Percentiles rank a stretch among this genome's conserved stretches.
phyloP scores from a whole-genome alignment of 129 eudicot genomes.

The Saposhnikovia divaricata region DNA sequence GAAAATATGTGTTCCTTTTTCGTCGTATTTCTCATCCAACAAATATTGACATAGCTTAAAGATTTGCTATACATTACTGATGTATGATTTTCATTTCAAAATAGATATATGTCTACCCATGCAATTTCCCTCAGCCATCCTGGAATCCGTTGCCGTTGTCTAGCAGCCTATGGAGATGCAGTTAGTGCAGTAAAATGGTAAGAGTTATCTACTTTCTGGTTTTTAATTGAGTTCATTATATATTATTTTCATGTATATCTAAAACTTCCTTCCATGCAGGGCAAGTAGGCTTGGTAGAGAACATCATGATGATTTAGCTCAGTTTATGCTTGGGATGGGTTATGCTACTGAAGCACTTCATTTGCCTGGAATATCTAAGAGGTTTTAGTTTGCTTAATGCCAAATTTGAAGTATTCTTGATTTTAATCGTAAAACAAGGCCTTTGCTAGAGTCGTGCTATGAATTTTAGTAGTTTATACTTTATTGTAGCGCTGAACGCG shows the following conservation, averaged over 20 bases:
- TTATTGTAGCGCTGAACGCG: neutral
- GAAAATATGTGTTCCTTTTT: neutral
- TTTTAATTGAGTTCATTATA: neutral
- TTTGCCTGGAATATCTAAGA: conserved; percentile 95
- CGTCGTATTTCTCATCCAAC: neutral
- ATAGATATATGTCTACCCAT: conserved; percentile 94
- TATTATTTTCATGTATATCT: conserved; percentile 4
- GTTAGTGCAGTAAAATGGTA: conserved; percentile 99
- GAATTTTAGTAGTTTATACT: neutral
- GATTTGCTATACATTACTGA: neutral
- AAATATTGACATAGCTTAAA: neutral
- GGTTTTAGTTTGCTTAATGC: conserved; percentile 23
- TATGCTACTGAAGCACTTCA: conserved; percentile 99
- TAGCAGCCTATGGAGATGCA: conserved; percentile 99
- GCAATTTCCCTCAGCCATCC: conserved; percentile 98
- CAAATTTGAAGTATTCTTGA: neutral
- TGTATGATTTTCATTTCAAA: conserved; percentile 3
- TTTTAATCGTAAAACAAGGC: neutral
- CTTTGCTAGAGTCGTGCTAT: neutral
- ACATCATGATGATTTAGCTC: conserved; percentile 96
- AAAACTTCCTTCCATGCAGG: conserved; percentile 30
- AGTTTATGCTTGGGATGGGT: conserved; percentile 99
- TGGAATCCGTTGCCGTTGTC: conserved; percentile 97
- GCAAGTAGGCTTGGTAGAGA: conserved; percentile 98
- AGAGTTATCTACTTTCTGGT: neutral